Conservation (phyloP, 768 basidiomycete genomes). For the Suillus discolor region DNA sequence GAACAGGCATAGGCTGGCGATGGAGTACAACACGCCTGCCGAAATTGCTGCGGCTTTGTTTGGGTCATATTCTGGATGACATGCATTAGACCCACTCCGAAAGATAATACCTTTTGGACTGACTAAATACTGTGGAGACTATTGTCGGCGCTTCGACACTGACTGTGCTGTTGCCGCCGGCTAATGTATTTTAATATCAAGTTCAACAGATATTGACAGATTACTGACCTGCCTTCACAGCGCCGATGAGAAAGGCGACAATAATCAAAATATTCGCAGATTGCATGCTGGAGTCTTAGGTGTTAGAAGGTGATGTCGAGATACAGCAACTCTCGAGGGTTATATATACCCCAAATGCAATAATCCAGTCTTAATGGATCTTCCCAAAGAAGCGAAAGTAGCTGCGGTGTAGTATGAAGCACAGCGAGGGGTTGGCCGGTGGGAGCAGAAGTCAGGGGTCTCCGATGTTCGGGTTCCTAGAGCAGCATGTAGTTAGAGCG, state of each 20-base stretch:
- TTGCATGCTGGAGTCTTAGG: background rate
- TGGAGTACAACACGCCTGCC: conserved; percentile 24
- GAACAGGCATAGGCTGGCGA: conserved; percentile 18
- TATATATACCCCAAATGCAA: background rate
- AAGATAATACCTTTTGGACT: background rate
- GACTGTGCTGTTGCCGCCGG: background rate
- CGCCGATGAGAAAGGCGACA: background rate
- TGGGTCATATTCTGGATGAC: conserved; percentile 25
- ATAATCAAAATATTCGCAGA: background rate
- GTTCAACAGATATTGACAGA: background rate
- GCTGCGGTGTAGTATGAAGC: no score
- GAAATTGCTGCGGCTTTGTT: conserved; percentile 24
- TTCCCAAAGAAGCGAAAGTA: background rate
- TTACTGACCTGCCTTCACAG: background rate
- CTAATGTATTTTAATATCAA: background rate
- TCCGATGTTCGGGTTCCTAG: no score
- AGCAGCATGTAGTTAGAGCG: no score
- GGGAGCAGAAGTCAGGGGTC: no score
- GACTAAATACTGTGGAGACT: background rate
- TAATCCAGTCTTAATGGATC: background rate
- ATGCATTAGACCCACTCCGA: background rate
- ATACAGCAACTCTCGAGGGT: background rate
- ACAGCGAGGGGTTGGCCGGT: no score
- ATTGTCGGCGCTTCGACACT: background rate
- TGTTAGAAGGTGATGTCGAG: background rate